These are phyloP conservation scores for Paramyrothecium roridum DNA, from an alignment of 2,329 filamentous ascomycete genomes.

Conservation along the genomic window DNA sequence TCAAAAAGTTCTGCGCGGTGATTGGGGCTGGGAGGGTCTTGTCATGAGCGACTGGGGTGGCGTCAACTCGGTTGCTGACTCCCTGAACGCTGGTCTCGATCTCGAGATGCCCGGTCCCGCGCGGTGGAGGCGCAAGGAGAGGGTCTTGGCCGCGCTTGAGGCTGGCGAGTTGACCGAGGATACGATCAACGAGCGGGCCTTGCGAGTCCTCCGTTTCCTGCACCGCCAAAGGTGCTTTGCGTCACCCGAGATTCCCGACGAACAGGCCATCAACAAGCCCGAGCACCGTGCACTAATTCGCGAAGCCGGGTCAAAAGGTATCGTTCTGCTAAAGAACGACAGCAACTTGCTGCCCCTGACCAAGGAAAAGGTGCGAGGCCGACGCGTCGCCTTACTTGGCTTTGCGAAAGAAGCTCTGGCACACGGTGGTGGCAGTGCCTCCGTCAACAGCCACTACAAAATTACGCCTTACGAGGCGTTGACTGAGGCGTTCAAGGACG, in stretches of 20 bases:
- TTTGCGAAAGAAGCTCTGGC: slow-evolving; percentile 18
- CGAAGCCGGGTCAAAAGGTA: slow-evolving; percentile 10
- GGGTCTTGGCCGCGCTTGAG: background rate
- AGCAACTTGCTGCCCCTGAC: slow-evolving; percentile 47
- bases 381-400: slow-evolving; percentile 20
- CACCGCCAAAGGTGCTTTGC: background rate
- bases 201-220: background rate
- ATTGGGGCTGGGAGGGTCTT: background rate
- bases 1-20: background rate
- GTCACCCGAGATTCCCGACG: background rate
- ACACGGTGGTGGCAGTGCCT: slow-evolving; percentile 16
- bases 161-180: background rate
- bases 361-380: slow-evolving; percentile 13
- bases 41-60: background rate
- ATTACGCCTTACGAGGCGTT: slow-evolving; percentile 32
- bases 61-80: background rate
- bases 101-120: background rate
- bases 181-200: background rate
- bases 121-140: background rate
- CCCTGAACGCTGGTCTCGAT: background rate
- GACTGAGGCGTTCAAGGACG: slow-evolving; percentile 14
- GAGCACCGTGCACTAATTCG: slow-evolving; percentile 10
- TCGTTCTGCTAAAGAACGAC: slow-evolving; percentile 64
- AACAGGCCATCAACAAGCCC: slow-evolving; percentile 11
- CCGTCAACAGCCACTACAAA: background rate